Base-by-base conservation (phyloP, 2,329 filamentous ascomycete species). In the Calonectria henricotiae region DNA sequence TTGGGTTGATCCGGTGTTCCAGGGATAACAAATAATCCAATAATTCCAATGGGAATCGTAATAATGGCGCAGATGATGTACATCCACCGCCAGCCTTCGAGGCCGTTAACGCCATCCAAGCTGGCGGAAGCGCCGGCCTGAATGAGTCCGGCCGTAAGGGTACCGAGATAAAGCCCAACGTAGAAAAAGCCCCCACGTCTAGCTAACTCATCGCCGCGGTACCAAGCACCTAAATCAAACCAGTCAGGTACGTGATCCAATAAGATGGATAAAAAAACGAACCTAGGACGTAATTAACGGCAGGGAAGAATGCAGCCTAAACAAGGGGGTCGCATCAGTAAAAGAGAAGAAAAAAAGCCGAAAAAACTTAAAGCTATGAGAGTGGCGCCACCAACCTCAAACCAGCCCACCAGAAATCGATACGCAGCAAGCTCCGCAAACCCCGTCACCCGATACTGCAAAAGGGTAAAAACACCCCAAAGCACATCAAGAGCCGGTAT, bases 391-490 rank as follows among this genome's bases (percentile, higher is more conserved):
- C 55, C 23, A 46, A 61, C 80, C 77, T 89, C 87, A 67, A 89
- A 89, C 76, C 84, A 84, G 0, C 87, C 87, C 3, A 89, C 85
- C 1, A 89, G 70, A 66, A 90, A 90, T 2, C 88, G 82, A 75
- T 88, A 88, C 0, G 85, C 85, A 54, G 84, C 85, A 9, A 89
- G 68, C 62, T 90, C 88, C 0, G 83, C 82, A 71, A 84, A 89
- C 2, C 83, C 81, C 2, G 82, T 79, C 0, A 84, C 85, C 5
- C 87, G 85, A 65, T 86, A 89, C 68, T 89, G 87, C 3, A 89
- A 79, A 9, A 91, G 81, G 0, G 88, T 90, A 69, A 90, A 88
- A 17, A 89, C 77, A 0, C 87, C 88, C 89, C 89, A 90, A 2
- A 81, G 77, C 1, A 89, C 72, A 68, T 89, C 87, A 70, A 89